Conservation (phyloP, 225 moss, liverwort and hornwort species). For the Sphagnum tenellum region DNA sequence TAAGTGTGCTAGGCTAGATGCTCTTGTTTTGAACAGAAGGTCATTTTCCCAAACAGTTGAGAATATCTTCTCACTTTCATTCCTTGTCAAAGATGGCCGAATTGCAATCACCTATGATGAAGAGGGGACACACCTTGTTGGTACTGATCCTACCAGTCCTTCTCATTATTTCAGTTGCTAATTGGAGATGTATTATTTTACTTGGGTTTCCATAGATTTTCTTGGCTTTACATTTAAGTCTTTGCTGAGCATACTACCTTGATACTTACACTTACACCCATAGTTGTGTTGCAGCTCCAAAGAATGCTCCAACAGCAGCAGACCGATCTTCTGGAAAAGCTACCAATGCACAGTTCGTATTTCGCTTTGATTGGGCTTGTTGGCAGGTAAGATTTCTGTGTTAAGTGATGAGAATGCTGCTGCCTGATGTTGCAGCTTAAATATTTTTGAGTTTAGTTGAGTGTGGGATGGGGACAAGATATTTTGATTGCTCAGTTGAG, state of each 20-base stretch:
- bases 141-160: slow-evolving; percentile 14
- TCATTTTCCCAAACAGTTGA: slow-evolving; percentile 90
- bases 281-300: slow-evolving; percentile 40
- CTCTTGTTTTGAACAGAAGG: slow-evolving; percentile 57
- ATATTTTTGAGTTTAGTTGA: too few species aligned
- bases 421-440: too few species aligned
- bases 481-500: too few species aligned
- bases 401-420: too few species aligned
- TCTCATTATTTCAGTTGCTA: not conserved
- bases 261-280: not conserved
- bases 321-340: slow-evolving; percentile 48
- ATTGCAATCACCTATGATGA: slow-evolving; percentile 45
- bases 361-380: slow-evolving; percentile 53
- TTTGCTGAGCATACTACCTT: too few species aligned
- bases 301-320: slow-evolving; percentile 65
- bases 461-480: too few species aligned
- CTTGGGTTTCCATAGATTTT: too few species aligned
- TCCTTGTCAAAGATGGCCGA: slow-evolving; percentile 84
- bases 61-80: slow-evolving; percentile 82
- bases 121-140: slow-evolving; percentile 56
- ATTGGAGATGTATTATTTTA: too few species aligned
- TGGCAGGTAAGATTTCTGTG: slow-evolving; percentile 45
- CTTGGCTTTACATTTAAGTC: too few species aligned
- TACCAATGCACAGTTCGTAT: slow-evolving; percentile 67
- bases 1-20: slow-evolving; percentile 36